Evolutionary conservation across 306 rosid species (phyloP).

Genomic region (Sechiopsis laciniata): DNA sequence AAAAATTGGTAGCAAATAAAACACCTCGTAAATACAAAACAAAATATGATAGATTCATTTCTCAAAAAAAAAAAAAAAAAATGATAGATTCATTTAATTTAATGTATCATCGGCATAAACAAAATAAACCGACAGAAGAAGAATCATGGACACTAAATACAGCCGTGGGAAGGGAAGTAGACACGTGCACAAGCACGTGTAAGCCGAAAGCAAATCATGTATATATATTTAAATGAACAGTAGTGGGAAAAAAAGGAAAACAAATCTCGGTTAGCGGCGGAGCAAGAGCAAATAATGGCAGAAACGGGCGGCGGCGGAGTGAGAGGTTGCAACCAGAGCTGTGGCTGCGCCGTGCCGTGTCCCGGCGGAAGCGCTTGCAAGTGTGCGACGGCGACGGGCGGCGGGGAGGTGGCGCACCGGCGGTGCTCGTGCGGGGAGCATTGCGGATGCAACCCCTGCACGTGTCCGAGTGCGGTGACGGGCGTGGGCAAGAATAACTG

Average conservation of each 20-base stretch:
- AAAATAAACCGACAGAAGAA: background rate
- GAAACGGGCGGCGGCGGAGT: background rate
- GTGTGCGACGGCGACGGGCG: conserved; percentile 8
- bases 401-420: conserved; percentile 18
- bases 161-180: background rate
- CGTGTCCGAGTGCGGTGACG: conserved; percentile 37
- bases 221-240: background rate
- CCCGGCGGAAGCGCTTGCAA: conserved; percentile 18
- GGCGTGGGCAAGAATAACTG: conserved; percentile 43
- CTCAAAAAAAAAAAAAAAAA: no score
- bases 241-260: background rate
- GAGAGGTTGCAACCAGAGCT: conserved; percentile 15
- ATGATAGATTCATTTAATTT: no score
- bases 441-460: conserved; percentile 75
- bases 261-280: background rate
- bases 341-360: conserved; percentile 20
- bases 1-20: no score
- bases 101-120: no score
- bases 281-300: conserved; percentile 3
- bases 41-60: no score
- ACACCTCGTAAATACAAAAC: no score
- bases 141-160: background rate
- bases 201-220: background rate
- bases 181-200: conserved; percentile 12
- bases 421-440: conserved; percentile 77